These are phyloP conservation scores for Botrytis tulipae DNA, from an alignment of 2,329 filamentous ascomycete genomes.

Conservation along the genomic window DNA sequence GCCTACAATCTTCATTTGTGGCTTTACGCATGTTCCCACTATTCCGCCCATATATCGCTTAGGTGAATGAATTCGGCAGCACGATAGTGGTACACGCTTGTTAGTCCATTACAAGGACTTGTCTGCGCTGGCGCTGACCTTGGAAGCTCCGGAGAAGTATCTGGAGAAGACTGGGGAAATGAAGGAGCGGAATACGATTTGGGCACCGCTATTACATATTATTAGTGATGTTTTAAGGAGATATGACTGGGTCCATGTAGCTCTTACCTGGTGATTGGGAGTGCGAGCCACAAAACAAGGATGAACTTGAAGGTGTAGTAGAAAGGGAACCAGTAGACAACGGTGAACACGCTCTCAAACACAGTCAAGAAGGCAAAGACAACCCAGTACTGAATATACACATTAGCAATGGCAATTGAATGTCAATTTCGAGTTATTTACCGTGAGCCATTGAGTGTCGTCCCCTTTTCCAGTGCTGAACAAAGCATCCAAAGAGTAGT, in stretches of 20 bases:
- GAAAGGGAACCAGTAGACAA: conserved; percentile 95
- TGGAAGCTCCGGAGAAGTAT: conserved; percentile 75
- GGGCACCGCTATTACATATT: conserved; percentile 69
- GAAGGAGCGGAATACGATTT: conserved; percentile 96
- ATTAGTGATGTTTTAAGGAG: conserved; percentile 15
- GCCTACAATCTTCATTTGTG: not conserved
- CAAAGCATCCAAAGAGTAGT: conserved; percentile 78
- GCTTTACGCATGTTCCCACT: conserved; percentile 12
- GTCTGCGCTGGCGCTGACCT: conserved; percentile 69
- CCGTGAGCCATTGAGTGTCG: conserved; percentile 78
- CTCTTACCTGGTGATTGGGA: conserved; percentile 86
- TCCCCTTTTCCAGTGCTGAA: conserved; percentile 71
- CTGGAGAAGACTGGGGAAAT: conserved; percentile 86
- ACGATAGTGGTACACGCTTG: conserved; percentile 18
- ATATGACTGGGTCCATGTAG: not conserved
- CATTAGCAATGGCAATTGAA: conserved; percentile 21
- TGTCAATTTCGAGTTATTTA: conserved; percentile 43
- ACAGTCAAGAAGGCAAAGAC: conserved; percentile 82
- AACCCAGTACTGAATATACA: conserved; percentile 70
- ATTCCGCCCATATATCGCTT: conserved; percentile 18
- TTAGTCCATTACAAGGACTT: conserved; percentile 58
- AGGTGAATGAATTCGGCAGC: conserved; percentile 15
- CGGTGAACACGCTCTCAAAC: conserved; percentile 76
- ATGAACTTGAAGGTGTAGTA: conserved; percentile 99
- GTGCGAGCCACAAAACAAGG: conserved; percentile 94